A percentile compares a stretch with the other conserved stretches of the same genome.
Evolutionary conservation across 2,329 filamentous ascomycete species (phyloP).

Genomic region (Diaporthe citriasiana): DNA sequence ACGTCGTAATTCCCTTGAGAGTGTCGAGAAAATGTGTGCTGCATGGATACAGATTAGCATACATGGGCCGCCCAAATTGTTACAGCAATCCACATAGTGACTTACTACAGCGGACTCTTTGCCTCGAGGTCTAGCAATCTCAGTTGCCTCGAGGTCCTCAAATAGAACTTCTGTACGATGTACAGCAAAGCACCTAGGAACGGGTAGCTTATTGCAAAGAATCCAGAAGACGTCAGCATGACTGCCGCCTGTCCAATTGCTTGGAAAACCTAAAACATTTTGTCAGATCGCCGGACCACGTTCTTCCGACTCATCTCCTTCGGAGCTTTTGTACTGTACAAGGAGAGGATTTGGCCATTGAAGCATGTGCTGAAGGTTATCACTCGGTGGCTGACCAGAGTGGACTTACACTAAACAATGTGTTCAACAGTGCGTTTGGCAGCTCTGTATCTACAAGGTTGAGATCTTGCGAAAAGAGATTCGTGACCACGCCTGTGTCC

Average conservation of each 20-base stretch:
- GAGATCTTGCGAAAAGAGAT: constrained; percentile 62
- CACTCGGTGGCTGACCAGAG: accelerated
- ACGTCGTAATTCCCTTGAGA: constrained; percentile 66
- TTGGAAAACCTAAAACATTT: constrained; percentile 40
- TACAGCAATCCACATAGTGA: neutral
- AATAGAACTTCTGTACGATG: constrained; percentile 66
- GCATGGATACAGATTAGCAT: neutral
- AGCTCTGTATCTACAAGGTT: constrained; percentile 58
- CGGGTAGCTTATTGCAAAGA: constrained; percentile 63
- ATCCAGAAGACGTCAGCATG: constrained; percentile 59
- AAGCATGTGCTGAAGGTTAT: too few species aligned
- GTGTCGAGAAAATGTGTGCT: constrained; percentile 69
- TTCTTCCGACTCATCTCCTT: neutral
- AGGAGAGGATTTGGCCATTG: neutral
- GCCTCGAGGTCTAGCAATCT: constrained; percentile 70
- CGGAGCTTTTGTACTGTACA: too few species aligned
- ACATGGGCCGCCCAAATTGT: neutral
- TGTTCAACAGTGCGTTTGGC: constrained; percentile 52
- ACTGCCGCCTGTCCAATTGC: constrained; percentile 61
- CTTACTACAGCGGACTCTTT: constrained; percentile 67
- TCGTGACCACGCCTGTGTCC: constrained; percentile 58
- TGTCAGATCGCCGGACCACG: constrained; percentile 34
- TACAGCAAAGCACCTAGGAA: constrained; percentile 60
- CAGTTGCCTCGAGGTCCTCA: constrained; percentile 70
- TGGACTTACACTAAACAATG: constrained; percentile 37